These are phyloP conservation scores for Cryptococcus sp. DNA, from an alignment of 1,284 basidiomycete genomes.

Conservation along the genomic window DNA sequence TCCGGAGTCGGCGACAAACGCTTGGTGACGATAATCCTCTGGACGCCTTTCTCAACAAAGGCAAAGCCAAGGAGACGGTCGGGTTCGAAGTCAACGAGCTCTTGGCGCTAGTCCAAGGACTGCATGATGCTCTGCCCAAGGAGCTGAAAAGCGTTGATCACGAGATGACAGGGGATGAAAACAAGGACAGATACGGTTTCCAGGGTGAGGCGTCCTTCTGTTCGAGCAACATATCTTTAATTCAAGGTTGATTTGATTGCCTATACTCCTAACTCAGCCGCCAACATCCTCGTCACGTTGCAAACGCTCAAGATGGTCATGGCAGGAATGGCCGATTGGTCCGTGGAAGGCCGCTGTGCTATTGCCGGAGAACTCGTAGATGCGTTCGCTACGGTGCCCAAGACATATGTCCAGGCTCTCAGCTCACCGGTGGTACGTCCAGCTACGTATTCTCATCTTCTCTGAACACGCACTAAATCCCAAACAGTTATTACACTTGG, in stretches of 20 bases:
- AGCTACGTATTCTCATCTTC: neutral
- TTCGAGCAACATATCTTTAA: slow-evolving; percentile 3
- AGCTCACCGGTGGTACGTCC: slow-evolving; percentile 44
- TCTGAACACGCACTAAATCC: neutral
- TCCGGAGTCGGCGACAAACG: slow-evolving; percentile 25
- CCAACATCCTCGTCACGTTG: slow-evolving; percentile 47
- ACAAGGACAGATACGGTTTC: slow-evolving; percentile 44
- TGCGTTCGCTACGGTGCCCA: slow-evolving; percentile 44
- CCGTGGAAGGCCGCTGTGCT: slow-evolving; percentile 44
- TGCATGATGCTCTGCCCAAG: slow-evolving; percentile 40
- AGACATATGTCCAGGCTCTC: slow-evolving; percentile 45
- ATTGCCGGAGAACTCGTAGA: slow-evolving; percentile 50
- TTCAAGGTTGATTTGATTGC: slow-evolving; percentile 3
- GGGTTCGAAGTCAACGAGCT: slow-evolving; percentile 34
- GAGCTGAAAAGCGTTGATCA: slow-evolving; percentile 39
- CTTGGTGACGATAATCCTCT: slow-evolving; percentile 19
- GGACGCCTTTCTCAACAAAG: slow-evolving; percentile 26
- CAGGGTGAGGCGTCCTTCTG: slow-evolving; percentile 32
- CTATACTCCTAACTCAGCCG: slow-evolving; percentile 25
- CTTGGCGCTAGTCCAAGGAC: slow-evolving; percentile 32
- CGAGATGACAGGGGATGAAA: slow-evolving; percentile 39
- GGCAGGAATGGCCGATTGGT: slow-evolving; percentile 40
- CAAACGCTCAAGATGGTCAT: slow-evolving; percentile 52
- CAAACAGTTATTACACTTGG: slow-evolving; percentile 47
- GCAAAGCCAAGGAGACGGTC: neutral